Conservation (phyloP, 805 yeast species). For the Candida insectorum region DNA sequence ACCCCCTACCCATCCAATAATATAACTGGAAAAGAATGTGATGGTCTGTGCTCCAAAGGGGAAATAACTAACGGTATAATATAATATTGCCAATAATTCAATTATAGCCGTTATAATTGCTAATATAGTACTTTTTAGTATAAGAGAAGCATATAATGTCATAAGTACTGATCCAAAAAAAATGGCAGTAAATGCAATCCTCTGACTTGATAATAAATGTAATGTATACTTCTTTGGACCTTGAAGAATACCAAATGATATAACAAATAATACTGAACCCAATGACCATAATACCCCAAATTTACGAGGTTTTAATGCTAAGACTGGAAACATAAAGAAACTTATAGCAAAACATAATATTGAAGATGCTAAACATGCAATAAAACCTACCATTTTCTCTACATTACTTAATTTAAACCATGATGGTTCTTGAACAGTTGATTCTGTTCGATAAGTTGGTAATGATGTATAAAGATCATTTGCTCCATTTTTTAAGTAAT, state of each 20-base stretch:
- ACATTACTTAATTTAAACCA: slow-evolving; percentile 76
- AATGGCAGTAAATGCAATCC: slow-evolving; percentile 76
- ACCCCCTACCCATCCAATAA: slow-evolving; percentile 42
- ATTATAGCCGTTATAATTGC: slow-evolving; percentile 72
- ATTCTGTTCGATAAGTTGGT: slow-evolving; percentile 53
- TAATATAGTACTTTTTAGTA: slow-evolving; percentile 64
- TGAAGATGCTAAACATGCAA: slow-evolving; percentile 72
- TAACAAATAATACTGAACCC: slow-evolving; percentile 82
- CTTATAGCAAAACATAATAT: slow-evolving; percentile 79
- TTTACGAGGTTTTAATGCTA: slow-evolving; percentile 86
- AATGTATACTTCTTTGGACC: slow-evolving; percentile 81
- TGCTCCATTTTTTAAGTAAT: slow-evolving; percentile 39
- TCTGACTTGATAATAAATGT: slow-evolving; percentile 70
- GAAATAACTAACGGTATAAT: slow-evolving; percentile 89
- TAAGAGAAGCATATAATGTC: slow-evolving; percentile 75
- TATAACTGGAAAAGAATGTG: slow-evolving; percentile 46
- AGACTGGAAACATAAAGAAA: slow-evolving; percentile 80
- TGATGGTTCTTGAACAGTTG: slow-evolving; percentile 56
- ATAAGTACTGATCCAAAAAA: slow-evolving; percentile 77
- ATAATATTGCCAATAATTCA: slow-evolving; percentile 83
- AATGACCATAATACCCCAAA: slow-evolving; percentile 89
- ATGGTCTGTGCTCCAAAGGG: slow-evolving; percentile 89
- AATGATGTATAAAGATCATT: slow-evolving; percentile 61
- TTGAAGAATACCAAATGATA: slow-evolving; percentile 87
- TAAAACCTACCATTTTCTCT: slow-evolving; percentile 77